Conservation (phyloP, 495 filamentous ascomycete genomes). For the Lophiostoma macrostomum region DNA sequence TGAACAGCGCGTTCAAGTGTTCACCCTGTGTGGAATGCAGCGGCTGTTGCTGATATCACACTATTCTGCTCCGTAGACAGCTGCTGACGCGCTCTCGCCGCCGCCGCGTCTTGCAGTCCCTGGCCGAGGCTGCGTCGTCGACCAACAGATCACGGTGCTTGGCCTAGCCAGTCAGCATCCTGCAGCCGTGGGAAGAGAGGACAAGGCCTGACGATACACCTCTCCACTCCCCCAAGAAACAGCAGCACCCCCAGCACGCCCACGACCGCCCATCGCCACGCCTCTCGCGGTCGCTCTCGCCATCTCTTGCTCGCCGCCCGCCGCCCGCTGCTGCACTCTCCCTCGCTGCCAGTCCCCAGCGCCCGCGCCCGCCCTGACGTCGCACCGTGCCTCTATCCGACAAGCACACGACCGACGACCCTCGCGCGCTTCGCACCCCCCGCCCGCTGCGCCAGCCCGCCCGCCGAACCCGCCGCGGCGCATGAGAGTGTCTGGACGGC, state of each 20-base stretch:
- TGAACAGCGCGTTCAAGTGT: too few relatives aligned
- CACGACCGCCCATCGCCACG: constrained; percentile 9
- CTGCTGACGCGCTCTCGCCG: too few relatives aligned
- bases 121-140: neutral
- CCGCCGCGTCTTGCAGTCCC: too few relatives aligned
- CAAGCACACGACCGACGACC: constrained; percentile 29
- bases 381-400: constrained; percentile 18
- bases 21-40: too few relatives aligned
- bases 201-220: constrained; percentile 8
- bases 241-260: constrained; percentile 1
- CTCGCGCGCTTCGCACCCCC: constrained; percentile 14
- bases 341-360: constrained; percentile 8
- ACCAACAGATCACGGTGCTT: constrained; percentile 13
- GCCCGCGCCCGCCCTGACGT: constrained; percentile 16
- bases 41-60: too few relatives aligned
- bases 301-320: constrained; percentile 4
- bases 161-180: constrained; percentile 12
- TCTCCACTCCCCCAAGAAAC: constrained; percentile 15
- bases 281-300: neutral
- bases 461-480: neutral
- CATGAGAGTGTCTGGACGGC: constrained; percentile 21
- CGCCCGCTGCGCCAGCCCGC: constrained; percentile 20
- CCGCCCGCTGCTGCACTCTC: constrained; percentile 9
- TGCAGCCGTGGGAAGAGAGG: constrained; percentile 10
- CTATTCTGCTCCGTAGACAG: too few relatives aligned